phyloP scores from a whole-genome alignment of 495 filamentous ascomycete species.

The Neurospora discreta region DNA sequence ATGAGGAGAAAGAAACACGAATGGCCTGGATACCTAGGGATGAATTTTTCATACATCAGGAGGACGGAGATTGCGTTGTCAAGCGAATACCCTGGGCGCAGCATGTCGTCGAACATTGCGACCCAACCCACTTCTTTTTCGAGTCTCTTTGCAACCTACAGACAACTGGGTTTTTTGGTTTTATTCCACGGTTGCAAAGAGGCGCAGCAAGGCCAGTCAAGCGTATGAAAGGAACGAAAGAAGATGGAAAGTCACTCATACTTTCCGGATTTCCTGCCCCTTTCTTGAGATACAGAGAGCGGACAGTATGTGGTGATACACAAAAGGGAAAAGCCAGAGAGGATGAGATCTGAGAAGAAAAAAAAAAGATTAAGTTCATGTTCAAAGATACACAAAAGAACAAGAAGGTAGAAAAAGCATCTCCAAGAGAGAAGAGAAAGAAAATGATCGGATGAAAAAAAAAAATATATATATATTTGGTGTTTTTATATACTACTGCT shows the following conservation, averaged over 20 bases:
- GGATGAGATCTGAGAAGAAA: not conserved
- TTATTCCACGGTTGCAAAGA: not conserved
- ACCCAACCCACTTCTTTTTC: not conserved
- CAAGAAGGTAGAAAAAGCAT: not conserved
- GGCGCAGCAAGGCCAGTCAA: not conserved
- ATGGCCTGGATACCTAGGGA: constrained; percentile 1
- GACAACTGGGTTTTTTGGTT: not conserved
- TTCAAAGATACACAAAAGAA: not conserved
- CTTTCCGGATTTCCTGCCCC: not conserved
- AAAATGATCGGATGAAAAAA: not conserved
- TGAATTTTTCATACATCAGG: not conserved
- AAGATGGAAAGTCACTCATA: not conserved
- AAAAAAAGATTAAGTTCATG: not conserved
- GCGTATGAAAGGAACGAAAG: not conserved
- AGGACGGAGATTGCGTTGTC: not conserved
- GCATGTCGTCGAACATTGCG: not conserved
- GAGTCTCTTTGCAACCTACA: not conserved
- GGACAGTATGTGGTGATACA: not conserved
- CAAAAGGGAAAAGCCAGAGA: not conserved
- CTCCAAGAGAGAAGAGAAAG: not conserved
- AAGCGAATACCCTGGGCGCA: not conserved
- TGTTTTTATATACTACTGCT: not conserved
- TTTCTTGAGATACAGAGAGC: not conserved
- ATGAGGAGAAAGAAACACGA: not conserved
- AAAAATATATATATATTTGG: not conserved